phyloP scores from a whole-genome alignment of 176 grass and related monocot species.

The Oryza rufipogon region DNA sequence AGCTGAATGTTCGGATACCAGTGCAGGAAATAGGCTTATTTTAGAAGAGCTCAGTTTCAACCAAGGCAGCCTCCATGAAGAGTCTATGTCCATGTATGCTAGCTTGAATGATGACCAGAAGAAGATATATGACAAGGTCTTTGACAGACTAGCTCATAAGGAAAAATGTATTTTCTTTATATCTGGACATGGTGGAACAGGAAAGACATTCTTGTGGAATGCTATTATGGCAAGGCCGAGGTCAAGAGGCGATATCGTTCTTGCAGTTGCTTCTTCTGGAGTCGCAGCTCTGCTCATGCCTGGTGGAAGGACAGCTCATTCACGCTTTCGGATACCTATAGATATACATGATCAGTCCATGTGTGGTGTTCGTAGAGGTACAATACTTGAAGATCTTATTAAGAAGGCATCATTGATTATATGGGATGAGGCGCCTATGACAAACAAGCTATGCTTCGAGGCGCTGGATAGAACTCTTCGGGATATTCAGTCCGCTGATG shows the following conservation, averaged over 20 bases:
- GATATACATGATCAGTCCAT: neutral
- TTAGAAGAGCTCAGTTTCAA: too few relatives aligned
- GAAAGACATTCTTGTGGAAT: neutral
- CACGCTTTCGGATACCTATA: neutral
- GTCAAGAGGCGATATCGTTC: neutral
- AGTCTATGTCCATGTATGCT: too few relatives aligned
- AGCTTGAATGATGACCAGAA: too few relatives aligned
- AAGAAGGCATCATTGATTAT: too few relatives aligned
- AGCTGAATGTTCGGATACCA: too few relatives aligned
- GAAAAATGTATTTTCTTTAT: too few relatives aligned
- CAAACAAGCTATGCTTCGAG: neutral
- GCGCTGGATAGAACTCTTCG: neutral
- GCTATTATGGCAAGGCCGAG: neutral
- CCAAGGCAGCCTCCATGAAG: too few relatives aligned
- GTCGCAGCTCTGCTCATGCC: neutral
- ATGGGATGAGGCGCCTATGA: neutral
- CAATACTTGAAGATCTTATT: too few relatives aligned
- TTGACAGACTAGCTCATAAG: too few relatives aligned
- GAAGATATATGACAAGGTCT: too few relatives aligned
- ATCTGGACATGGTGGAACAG: neutral
- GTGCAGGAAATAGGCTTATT: too few relatives aligned
- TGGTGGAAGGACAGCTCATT: neutral
- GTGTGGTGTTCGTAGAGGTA: neutral
- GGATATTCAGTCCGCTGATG: neutral
- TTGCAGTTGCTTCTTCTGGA: neutral